phyloP scores from a whole-genome alignment of 371 early-diverging fungal genomes.

The Parasitella parasitica region DNA sequence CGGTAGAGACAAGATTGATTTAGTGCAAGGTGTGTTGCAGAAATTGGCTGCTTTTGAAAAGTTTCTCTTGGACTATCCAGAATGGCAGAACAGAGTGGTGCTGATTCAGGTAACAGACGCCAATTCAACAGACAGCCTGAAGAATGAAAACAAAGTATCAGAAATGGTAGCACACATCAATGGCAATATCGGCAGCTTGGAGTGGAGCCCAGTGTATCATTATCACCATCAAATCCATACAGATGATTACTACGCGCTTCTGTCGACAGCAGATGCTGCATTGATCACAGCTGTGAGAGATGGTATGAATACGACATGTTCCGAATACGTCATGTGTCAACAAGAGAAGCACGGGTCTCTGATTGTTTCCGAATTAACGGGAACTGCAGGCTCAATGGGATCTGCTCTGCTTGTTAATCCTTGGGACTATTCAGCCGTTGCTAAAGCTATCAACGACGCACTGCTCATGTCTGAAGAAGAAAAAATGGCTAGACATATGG shows the following conservation, averaged over 20 bases:
- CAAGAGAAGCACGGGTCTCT: slow-evolving; percentile 89
- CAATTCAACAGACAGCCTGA: slow-evolving; percentile 39
- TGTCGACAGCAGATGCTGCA: slow-evolving; percentile 91
- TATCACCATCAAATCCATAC: slow-evolving; percentile 92
- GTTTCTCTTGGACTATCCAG: slow-evolving; percentile 85
- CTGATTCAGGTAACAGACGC: slow-evolving; percentile 78
- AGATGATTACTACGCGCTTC: slow-evolving; percentile 94
- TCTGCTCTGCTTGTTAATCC: slow-evolving; percentile 95
- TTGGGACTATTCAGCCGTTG: slow-evolving; percentile 93
- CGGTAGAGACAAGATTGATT: slow-evolving; percentile 97
- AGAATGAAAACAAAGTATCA: slow-evolving; percentile 73
- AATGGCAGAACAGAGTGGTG: slow-evolving; percentile 80
- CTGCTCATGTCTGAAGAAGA: slow-evolving; percentile 82
- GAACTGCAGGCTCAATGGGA: slow-evolving; percentile 90
- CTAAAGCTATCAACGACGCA: slow-evolving; percentile 86
- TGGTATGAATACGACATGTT: slow-evolving; percentile 99
- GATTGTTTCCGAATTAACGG: slow-evolving; percentile 97
- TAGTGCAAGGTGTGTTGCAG: slow-evolving; percentile 97
- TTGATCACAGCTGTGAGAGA: slow-evolving; percentile 94
- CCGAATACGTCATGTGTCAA: slow-evolving; percentile 98
- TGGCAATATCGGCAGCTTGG: slow-evolving; percentile 89
- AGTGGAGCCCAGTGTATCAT: slow-evolving; percentile 92
- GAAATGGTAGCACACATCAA: slow-evolving; percentile 92
- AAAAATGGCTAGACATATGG: slow-evolving; percentile 47
- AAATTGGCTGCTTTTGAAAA: slow-evolving; percentile 93